phyloP scores from a whole-genome alignment of 2,329 filamentous ascomycete genomes.

The Xenoacremonium recifei region DNA sequence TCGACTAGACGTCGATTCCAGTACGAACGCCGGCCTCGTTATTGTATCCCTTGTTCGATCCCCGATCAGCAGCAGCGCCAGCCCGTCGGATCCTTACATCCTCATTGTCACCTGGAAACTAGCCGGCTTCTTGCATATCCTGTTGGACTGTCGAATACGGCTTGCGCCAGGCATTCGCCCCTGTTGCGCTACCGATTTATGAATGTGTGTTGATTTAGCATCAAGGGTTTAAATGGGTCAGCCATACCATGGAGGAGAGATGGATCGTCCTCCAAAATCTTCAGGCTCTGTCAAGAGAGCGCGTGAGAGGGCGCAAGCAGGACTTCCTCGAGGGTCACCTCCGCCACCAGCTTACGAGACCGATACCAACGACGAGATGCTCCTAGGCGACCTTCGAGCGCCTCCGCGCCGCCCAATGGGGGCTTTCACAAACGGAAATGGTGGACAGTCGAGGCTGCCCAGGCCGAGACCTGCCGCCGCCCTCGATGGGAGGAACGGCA shows the following conservation, averaged over 20 bases:
- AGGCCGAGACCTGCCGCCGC: conserved; percentile 15
- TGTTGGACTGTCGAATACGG: conserved; percentile 19
- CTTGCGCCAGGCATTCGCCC: conserved; percentile 10
- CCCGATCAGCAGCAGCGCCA: conserved; percentile 15
- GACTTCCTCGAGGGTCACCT: conserved; percentile 25
- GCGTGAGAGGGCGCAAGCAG: conserved; percentile 51
- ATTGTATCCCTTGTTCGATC: conserved; percentile 6
- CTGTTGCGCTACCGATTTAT: conserved; percentile 14
- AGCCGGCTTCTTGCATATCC: conserved; percentile 20
- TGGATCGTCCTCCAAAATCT: conserved; percentile 44
- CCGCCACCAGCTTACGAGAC: conserved; percentile 17
- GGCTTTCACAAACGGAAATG: conserved; percentile 3
- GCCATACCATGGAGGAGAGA: conserved; percentile 52
- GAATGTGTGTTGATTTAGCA: conserved; percentile 19
- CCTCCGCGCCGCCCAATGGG: conserved; percentile 28
- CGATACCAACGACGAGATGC: conserved; percentile 28
- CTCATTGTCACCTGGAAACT: conserved; percentile 11
- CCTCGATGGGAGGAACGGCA: conserved; percentile 18
- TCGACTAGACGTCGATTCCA: conserved; percentile 21
- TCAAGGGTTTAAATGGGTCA: conserved; percentile 50
- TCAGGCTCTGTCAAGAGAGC: conserved; percentile 54
- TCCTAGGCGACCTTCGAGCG: conserved; percentile 20
- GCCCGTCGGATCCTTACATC: conserved; percentile 12
- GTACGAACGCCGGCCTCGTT: conserved; percentile 18
- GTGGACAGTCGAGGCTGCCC: conserved; percentile 15